Conservation (phyloP, 2,329 filamentous ascomycete genomes). For the Scedosporium aurantiacum region DNA sequence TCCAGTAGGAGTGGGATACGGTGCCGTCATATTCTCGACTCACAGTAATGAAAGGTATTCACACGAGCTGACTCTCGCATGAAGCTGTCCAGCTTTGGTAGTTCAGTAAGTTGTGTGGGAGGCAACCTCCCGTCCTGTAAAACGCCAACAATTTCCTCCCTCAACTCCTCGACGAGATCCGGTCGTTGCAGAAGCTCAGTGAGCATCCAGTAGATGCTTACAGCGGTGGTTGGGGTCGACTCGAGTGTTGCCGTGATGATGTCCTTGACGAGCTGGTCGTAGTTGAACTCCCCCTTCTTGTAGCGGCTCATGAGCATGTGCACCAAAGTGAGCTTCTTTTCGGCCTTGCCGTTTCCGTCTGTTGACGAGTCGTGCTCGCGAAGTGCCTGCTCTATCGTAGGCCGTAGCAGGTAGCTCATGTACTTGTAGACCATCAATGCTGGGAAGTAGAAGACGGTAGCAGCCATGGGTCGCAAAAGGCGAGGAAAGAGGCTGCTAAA, state of each 20-base stretch:
- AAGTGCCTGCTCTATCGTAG: neutral
- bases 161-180: conserved; percentile 30
- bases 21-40: neutral
- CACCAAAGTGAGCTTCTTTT: conserved; percentile 1
- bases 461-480: conserved; percentile 1
- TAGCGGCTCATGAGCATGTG: conserved; percentile 4
- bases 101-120: conserved; percentile 12
- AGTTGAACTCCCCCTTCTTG: conserved; percentile 1
- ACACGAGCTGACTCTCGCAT: conserved; percentile 13
- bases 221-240: conserved; percentile 7
- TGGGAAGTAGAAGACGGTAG: conserved; percentile 2
- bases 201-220: conserved; percentile 15
- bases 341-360: neutral
- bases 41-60: conserved; percentile 2
- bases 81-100: conserved; percentile 15
- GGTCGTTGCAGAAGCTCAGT: conserved; percentile 33
- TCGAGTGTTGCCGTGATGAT: conserved; percentile 8
- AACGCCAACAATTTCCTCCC: conserved; percentile 30
- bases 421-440: conserved; percentile 4
- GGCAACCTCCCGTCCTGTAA: conserved; percentile 14
- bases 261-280: conserved; percentile 7
- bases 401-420: conserved; percentile 3
- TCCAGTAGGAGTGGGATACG: neutral
- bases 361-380: neutral
- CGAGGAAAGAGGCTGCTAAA: conserved; percentile 2